These are phyloP conservation scores for Huntiella savannae DNA, from an alignment of 2,329 filamentous ascomycete genomes.

Conservation along the genomic window DNA sequence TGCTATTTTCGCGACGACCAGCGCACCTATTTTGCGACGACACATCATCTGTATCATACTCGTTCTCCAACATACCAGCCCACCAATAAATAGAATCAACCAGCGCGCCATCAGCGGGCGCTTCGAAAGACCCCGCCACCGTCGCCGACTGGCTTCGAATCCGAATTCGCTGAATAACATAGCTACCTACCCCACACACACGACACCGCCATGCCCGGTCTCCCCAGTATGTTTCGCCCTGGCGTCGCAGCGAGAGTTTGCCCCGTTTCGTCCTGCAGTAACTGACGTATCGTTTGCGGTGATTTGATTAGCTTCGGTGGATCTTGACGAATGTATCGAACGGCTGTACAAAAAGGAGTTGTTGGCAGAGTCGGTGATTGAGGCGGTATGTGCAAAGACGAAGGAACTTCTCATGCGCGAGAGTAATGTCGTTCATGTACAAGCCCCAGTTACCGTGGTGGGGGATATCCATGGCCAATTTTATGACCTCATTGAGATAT, in stretches of 20 bases:
- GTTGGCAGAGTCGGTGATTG: conserved; percentile 90
- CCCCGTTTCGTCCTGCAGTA: background rate
- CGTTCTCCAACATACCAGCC: background rate
- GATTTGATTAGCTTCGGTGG: conserved; percentile 56
- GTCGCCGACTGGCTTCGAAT: background rate
- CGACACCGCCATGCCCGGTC: conserved; percentile 8
- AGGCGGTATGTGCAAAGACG: conserved; percentile 97
- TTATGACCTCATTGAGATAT: conserved; percentile 97
- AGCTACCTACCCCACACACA: background rate
- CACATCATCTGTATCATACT: background rate
- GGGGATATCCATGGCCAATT: conserved; percentile 98
- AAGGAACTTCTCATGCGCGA: conserved; percentile 99
- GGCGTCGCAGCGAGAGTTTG: background rate
- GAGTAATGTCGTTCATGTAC: conserved; percentile 97
- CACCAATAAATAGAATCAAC: background rate
- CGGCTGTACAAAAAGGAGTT: conserved; percentile 94
- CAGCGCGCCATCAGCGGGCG: background rate
- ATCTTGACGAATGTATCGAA: conserved; percentile 95
- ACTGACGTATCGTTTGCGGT: background rate
- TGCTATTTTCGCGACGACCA: no score
- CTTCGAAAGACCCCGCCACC: background rate
- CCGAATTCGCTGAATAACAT: background rate
- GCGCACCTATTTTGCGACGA: background rate
- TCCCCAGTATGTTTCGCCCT: conserved; percentile 6
- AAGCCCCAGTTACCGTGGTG: conserved; percentile 87